Evolutionary conservation across 179 eudicot genomes (phyloP).

Genomic region (Gypsophila paniculata): DNA sequence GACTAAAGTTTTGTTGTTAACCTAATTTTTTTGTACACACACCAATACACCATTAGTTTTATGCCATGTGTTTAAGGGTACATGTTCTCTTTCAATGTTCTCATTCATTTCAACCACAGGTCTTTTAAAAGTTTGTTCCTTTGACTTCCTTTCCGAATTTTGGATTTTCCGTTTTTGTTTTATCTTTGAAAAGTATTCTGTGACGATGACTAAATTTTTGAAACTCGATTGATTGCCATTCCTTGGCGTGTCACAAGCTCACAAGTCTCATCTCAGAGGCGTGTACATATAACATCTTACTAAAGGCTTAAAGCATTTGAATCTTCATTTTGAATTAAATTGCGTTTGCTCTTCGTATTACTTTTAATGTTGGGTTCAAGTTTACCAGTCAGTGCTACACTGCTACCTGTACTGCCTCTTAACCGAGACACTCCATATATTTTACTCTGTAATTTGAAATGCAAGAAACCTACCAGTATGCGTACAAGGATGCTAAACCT

Average conservation of each 20-base stretch:
- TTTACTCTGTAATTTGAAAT: not conserved
- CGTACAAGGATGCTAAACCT: too few species aligned
- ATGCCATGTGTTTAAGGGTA: constrained; percentile 16
- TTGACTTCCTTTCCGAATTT: not conserved
- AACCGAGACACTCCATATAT: not conserved
- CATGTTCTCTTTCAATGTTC: constrained; percentile 10
- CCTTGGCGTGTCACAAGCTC: not conserved
- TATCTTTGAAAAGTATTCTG: not conserved
- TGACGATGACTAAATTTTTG: not conserved
- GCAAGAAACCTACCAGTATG: not conserved
- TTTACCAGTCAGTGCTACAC: not conserved
- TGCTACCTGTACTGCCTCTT: too few species aligned
- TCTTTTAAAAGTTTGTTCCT: not conserved
- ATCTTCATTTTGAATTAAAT: constrained; percentile 8
- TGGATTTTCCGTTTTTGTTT: not conserved
- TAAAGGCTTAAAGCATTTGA: not conserved
- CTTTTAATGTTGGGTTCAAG: constrained; percentile 19
- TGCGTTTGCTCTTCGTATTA: not conserved
- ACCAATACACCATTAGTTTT: not conserved
- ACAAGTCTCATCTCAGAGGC: not conserved
- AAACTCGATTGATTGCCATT: not conserved
- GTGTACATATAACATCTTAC: not conserved
- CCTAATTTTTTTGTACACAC: not conserved
- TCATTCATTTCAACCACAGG: constrained; percentile 6
- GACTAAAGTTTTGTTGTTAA: not conserved